A percentile compares a stretch with the other conserved stretches of the same genome.
Evolutionary conservation across 2,329 filamentous ascomycete genomes (phyloP).

Genomic region (Pestalotiopsis sp.): DNA sequence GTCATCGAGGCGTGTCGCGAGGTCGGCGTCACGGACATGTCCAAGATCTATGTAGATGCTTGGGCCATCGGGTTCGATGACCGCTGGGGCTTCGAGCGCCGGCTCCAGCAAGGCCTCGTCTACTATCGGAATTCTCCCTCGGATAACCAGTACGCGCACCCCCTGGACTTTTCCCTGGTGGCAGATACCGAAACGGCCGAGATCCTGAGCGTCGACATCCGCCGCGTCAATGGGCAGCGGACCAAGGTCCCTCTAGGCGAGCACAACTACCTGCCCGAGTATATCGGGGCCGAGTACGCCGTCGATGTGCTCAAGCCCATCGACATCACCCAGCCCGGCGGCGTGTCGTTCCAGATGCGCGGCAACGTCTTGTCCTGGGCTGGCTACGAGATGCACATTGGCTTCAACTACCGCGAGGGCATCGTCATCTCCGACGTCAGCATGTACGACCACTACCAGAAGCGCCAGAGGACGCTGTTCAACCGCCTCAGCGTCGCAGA

Average conservation of each 20-base stretch:
- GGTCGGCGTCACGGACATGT: constrained; percentile 78
- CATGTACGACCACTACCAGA: constrained; percentile 64
- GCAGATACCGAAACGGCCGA: constrained; percentile 49
- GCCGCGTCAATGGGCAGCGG: constrained; percentile 32
- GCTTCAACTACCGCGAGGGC: constrained; percentile 54
- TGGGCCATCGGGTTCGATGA: constrained; percentile 86
- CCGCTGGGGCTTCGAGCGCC: constrained; percentile 71
- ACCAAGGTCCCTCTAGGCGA: constrained; percentile 39
- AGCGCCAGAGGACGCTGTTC: constrained; percentile 66
- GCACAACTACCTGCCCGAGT: constrained; percentile 40
- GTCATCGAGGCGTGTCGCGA: constrained; percentile 79
- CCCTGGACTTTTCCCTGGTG: constrained; percentile 45
- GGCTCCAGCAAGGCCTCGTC: constrained; percentile 80
- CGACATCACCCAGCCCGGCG: constrained; percentile 62
- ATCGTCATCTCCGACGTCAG: constrained; percentile 56
- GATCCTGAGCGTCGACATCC: constrained; percentile 48
- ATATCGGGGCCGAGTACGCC: constrained; percentile 40
- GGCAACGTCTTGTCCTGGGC: constrained; percentile 52
- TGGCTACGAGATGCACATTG: constrained; percentile 54
- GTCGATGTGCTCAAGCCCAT: constrained; percentile 53
- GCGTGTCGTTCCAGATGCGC: constrained; percentile 57
- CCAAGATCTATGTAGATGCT: constrained; percentile 81
- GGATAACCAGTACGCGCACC: constrained; percentile 72
- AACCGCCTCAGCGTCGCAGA: constrained; percentile 75
- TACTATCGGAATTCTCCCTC: constrained; percentile 76